phyloP scores from a whole-genome alignment of 225 moss, liverwort and hornwort genomes.

The Ulota crispa region DNA sequence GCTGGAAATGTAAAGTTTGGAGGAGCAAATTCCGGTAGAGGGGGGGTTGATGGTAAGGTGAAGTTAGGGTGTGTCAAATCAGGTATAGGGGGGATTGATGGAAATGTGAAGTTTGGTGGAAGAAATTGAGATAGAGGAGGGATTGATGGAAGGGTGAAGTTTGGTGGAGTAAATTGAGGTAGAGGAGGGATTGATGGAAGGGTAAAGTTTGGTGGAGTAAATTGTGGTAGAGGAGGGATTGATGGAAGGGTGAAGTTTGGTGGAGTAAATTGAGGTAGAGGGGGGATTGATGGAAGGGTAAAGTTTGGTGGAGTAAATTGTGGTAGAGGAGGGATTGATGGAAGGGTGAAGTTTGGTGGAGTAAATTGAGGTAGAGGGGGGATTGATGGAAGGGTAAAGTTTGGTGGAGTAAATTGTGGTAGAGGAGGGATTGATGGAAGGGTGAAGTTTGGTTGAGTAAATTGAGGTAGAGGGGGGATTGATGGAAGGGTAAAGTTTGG shows the following conservation, averaged over 20 bases:
- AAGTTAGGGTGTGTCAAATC: neutral
- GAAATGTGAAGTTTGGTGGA: neutral
- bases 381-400: neutral
- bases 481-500: neutral
- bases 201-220: neutral
- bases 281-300: neutral
- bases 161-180: neutral
- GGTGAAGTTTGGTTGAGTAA: neutral
- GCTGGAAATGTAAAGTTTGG: neutral
- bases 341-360: neutral
- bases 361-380: neutral
- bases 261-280: neutral
- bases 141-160: neutral
- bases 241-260: neutral
- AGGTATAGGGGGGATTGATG: neutral
- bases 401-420: neutral
- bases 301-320: neutral
- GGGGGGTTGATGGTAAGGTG: neutral
- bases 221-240: accelerated
- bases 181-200: neutral
- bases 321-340: neutral
- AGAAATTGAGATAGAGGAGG: neutral
- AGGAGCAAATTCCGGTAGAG: neutral
- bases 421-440: neutral
- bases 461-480: accelerated